Percentiles rank a stretch among this genome's conserved stretches.
phyloP scores from a whole-genome alignment of 2,329 filamentous ascomycete genomes.

The Pyrenophora graminea region DNA sequence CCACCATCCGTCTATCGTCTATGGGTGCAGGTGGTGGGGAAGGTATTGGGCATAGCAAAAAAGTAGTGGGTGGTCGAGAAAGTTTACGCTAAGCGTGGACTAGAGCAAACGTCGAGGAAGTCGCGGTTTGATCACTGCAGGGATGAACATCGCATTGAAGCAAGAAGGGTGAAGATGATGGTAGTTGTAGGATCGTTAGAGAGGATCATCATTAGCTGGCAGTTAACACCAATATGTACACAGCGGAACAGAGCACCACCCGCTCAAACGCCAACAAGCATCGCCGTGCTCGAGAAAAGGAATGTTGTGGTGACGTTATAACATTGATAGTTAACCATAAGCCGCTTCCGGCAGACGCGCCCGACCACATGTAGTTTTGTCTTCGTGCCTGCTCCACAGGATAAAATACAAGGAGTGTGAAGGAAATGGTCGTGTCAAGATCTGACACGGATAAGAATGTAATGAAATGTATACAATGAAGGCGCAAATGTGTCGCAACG shows the following conservation, averaged over 20 bases:
- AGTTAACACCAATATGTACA: constrained; percentile 1
- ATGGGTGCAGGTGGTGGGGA: no score
- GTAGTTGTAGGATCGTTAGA: background rate
- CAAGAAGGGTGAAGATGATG: background rate
- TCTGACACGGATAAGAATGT: constrained; percentile 24
- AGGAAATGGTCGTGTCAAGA: constrained; percentile 14
- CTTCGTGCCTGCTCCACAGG: constrained; percentile 17
- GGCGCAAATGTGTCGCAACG: constrained; percentile 15
- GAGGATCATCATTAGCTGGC: background rate
- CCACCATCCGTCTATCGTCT: no score
- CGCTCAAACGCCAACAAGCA: constrained; percentile 9
- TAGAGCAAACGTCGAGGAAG: background rate
- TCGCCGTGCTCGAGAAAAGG: constrained; percentile 4
- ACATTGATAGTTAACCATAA: constrained; percentile 21
- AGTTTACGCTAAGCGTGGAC: background rate
- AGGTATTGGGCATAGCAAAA: background rate
- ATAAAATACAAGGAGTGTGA: constrained; percentile 26
- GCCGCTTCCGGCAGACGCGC: constrained; percentile 1
- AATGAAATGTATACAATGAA: constrained; percentile 40
- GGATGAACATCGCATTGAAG: background rate
- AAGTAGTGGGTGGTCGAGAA: background rate
- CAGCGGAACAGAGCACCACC: background rate
- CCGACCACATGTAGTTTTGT: constrained; percentile 13
- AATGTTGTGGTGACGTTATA: constrained; percentile 18
- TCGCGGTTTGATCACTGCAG: background rate